Evolutionary conservation across 169 alveolate genomes (phyloP), one percentile per base, ranked within the genome.

Genomic region (Neospora caninum): DNA sequence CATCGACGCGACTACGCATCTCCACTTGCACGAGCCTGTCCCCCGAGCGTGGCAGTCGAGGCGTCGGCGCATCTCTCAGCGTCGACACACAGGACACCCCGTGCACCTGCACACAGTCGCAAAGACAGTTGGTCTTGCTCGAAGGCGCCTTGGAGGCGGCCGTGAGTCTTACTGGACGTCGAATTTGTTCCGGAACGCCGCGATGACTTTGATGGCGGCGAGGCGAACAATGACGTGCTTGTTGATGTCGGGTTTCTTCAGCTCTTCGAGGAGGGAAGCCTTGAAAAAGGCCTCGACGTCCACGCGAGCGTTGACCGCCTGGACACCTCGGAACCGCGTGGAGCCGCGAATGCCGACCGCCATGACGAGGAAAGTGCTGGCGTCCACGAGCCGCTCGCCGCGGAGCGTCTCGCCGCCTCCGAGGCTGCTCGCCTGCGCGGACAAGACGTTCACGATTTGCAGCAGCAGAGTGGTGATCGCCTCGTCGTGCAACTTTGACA

Each of bases 121-220:
- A n/a, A n/a, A n/a, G n/a, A n/a, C n/a, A n/a, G n/a, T n/a, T n/a
- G n/a, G n/a, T n/a, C n/a, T n/a, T n/a, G n/a, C n/a, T n/a, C n/a
- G n/a, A n/a, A n/a, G n/a, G n/a, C n/a, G n/a, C n/a, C n/a, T n/a
- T n/a, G n/a, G n/a, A n/a, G n/a, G n/a, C n/a, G n/a, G n/a, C 4
- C 58, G 13, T n/a, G 41, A 29, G 69, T 42, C 91, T 89, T n/a
- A 89, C 94, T 39, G 54, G n/a, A 36, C 82, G 41, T 41, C 88
- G 20, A 92, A 69, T 34, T 53, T 84, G 53, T 53, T 38, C 45
- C 95, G 31, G 92, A 92, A 92, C 18, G 89, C 54, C 25, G 95
- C 86, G 34, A 92, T n/a, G 64, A 41, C 87, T 53, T 87, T 83
- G 67, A 92, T 25, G 54, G 92, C 91, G n/a, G 91, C 88, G 58